phyloP scores from a whole-genome alignment of 78 protist genomes.

The Creolimax fragrantissima region DNA sequence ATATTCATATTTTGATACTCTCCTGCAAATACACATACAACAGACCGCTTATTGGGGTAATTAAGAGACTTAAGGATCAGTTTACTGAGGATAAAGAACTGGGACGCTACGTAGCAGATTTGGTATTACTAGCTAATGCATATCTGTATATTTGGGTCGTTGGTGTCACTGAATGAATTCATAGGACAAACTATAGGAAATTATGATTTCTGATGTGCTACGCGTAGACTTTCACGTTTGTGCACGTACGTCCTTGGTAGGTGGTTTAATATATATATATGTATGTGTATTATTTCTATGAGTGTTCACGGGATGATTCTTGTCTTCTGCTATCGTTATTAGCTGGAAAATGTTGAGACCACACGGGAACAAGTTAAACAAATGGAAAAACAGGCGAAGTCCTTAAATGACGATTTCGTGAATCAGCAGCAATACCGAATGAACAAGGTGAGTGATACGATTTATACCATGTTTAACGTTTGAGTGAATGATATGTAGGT shows the following conservation, averaged over 20 bases:
- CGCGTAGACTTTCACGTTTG: too few species aligned
- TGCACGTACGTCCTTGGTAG: too few species aligned
- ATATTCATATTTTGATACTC: not conserved
- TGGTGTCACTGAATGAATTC: too few species aligned
- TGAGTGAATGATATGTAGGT: too few species aligned
- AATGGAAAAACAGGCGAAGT: conserved; percentile 6
- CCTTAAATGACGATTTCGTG: not conserved
- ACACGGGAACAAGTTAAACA: not conserved
- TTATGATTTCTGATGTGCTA: too few species aligned
- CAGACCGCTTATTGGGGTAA: not conserved
- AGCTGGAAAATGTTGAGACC: not conserved
- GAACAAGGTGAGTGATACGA: not conserved
- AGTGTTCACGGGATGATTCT: too few species aligned
- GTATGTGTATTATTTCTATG: too few species aligned
- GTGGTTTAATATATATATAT: too few species aligned
- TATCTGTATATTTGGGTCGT: too few species aligned
- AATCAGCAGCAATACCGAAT: not conserved
- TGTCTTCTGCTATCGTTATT: too few species aligned
- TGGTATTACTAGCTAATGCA: not conserved
- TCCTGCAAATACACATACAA: not conserved
- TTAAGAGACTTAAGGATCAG: not conserved
- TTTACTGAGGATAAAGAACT: not conserved
- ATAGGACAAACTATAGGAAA: too few species aligned
- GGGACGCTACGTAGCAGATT: not conserved
- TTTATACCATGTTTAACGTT: too few species aligned